Evolutionary conservation across 257 asterid species (phyloP).

Genomic region (Euphrasia confusa): DNA sequence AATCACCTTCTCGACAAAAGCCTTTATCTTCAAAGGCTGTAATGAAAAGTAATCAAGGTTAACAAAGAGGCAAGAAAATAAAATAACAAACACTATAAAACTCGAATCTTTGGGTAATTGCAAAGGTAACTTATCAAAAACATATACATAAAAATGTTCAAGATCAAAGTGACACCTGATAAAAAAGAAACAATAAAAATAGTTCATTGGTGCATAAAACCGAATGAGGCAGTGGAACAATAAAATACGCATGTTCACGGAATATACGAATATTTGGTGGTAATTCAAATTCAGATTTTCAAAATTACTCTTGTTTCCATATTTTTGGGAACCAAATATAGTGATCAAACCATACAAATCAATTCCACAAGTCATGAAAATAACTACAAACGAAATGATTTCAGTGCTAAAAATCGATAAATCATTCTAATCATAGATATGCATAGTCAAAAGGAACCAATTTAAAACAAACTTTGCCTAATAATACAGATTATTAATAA

Average conservation of each 20-base stretch:
- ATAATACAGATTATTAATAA: neutral
- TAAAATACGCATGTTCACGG: neutral
- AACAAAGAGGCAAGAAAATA: constrained; percentile 15
- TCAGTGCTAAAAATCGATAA: neutral
- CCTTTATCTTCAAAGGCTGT: constrained; percentile 80
- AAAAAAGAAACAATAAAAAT: no score
- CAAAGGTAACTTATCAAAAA: neutral
- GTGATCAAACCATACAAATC: neutral
- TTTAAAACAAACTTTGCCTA: neutral
- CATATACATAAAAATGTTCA: neutral
- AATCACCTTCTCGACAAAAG: constrained; percentile 88
- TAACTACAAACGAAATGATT: neutral
- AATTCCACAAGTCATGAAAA: neutral
- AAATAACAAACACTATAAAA: constrained; percentile 12
- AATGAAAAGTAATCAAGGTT: constrained; percentile 31
- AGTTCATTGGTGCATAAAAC: neutral
- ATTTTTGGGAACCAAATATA: neutral
- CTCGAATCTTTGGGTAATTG: constrained; percentile 17
- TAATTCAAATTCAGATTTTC: neutral
- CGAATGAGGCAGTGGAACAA: neutral
- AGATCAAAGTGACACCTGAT: neutral
- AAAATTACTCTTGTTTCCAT: neutral
- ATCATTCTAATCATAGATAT: neutral
- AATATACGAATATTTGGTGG: neutral
- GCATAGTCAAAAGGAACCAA: neutral